Evolutionary conservation across 495 filamentous ascomycete species (phyloP), one percentile per base, ranked within the genome.

Genomic region (Tetracladium marchalianum): DNA sequence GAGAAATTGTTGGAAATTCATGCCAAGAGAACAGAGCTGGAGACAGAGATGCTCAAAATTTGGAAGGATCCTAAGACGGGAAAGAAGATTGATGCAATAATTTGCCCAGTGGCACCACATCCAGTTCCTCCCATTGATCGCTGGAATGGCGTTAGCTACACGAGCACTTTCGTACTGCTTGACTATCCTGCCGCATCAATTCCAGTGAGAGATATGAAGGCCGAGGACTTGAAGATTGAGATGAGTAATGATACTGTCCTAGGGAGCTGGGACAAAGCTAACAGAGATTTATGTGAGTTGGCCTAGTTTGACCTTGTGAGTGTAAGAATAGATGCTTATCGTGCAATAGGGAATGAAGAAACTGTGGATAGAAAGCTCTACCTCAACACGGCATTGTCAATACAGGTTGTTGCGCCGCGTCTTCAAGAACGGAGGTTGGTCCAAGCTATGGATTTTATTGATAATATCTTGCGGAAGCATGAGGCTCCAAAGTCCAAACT

Each of bases 141-240:
- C 3, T 85, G 77, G 62, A 80, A 80, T 62, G 70, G 66, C 0
- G 69, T 76, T 0, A 72, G 76, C 19, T 84, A 83, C 53, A 82
- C 80, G 0, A 72, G 67, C 12, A 67, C 62, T 9, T 82, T 77
- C 44, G 77, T 80, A 6, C 50, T 82, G 44, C 54, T 85, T 11
- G 79, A 85, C 53, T 80, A 71, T 44, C 73, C 78, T 0, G 73
- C 79, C n/a, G 81, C 72, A 0, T 59, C 64, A 1, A 49, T 82
- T 0, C 80, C 79, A 0, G 69, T 82, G 6, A 57, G 79, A 4
- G 48, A 55, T 1, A 67, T 82, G 44, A 41, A 12, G 0, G 61
- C 69, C 44, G 57, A 53, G 0, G 81, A 85, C 59, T 54, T 78
- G 39, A 52, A 74, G 12, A 63, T 52, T 18, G 69, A 76, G 45